Evolutionary conservation across 495 filamentous ascomycete species (phyloP).

Genomic region (Penicillium longicatenatum): DNA sequence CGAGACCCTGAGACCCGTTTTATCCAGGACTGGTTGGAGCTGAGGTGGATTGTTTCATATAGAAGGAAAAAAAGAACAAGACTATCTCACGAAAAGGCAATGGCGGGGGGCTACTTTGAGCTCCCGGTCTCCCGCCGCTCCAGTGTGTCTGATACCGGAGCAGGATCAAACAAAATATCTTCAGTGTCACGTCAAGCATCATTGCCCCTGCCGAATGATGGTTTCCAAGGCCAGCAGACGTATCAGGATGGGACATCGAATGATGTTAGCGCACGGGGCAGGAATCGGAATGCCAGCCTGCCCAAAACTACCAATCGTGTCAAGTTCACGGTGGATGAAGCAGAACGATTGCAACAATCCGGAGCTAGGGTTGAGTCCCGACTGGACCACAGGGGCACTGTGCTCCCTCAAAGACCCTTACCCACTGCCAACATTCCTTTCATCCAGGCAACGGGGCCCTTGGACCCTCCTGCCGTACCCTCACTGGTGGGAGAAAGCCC

Average conservation of each 20-base stretch:
- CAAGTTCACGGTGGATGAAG: slow-evolving; percentile 35
- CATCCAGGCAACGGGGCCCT: slow-evolving; percentile 29
- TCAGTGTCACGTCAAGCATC: slow-evolving; percentile 33
- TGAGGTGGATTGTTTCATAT: not conserved
- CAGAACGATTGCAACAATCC: slow-evolving; percentile 21
- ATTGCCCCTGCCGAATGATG: slow-evolving; percentile 27
- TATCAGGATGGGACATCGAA: slow-evolving; percentile 21
- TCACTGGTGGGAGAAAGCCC: slow-evolving; percentile 33
- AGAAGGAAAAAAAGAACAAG: not conserved
- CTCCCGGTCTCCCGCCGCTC: slow-evolving; percentile 36
- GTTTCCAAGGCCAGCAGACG: slow-evolving; percentile 7
- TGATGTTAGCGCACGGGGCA: slow-evolving; percentile 33
- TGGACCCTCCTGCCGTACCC: slow-evolving; percentile 27
- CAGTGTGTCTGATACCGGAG: slow-evolving; percentile 34
- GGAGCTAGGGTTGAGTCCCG: slow-evolving; percentile 34
- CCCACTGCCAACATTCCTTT: slow-evolving; percentile 47
- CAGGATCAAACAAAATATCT: slow-evolving; percentile 26
- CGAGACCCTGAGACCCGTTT: not conserved
- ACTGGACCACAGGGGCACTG: slow-evolving; percentile 33
- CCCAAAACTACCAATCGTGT: slow-evolving; percentile 42
- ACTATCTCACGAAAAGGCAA: slow-evolving; percentile 15
- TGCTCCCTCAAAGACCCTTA: slow-evolving; percentile 39
- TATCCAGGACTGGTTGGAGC: not conserved
- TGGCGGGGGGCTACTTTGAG: slow-evolving; percentile 48
- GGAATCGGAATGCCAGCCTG: slow-evolving; percentile 47